Percentiles rank a stretch among this genome's conserved stretches.
Conservation (phyloP, 768 basidiomycete species). For the Daedalea quercina region DNA sequence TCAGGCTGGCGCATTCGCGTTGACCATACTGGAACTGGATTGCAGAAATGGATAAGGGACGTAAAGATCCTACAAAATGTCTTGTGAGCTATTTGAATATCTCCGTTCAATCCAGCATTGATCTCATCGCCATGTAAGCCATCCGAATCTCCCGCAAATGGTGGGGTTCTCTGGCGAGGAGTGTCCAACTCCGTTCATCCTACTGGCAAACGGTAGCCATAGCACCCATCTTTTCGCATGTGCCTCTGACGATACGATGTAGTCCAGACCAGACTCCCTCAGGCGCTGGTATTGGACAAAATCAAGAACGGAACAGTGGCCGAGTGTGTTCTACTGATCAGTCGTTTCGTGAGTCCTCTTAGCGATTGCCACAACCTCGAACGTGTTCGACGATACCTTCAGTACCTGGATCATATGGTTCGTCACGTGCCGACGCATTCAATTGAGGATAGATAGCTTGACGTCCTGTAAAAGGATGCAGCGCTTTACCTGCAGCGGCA, state of each 20-base stretch:
- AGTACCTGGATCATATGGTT: not conserved
- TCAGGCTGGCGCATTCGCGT: no score
- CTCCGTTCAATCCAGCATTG: not conserved
- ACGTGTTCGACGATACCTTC: not conserved
- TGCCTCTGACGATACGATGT: not conserved
- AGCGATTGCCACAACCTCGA: no score
- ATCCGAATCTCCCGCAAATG: constrained; percentile 49
- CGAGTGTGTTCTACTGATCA: constrained; percentile 27
- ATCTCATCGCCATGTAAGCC: constrained; percentile 20
- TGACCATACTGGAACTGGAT: no score
- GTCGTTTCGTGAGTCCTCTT: constrained; percentile 24
- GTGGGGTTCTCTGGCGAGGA: constrained; percentile 41
- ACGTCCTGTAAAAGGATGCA: constrained; percentile 30
- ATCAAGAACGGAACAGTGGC: constrained; percentile 32
- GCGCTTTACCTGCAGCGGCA: constrained; percentile 38
- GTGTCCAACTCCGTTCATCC: constrained; percentile 41
- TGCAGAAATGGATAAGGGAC: constrained; percentile 42
- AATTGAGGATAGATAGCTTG: not conserved
- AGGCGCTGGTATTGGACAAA: constrained; percentile 30
- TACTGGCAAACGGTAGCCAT: constrained; percentile 40
- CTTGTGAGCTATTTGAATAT: constrained; percentile 28
- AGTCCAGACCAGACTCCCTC: constrained; percentile 39
- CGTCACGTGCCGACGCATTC: not conserved
- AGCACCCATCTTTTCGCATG: not conserved
- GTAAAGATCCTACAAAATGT: constrained; percentile 43